A percentile compares a stretch with the other conserved stretches of the same genome.
Conservation (phyloP, 345 rosid genomes). For the Populus euphratica region DNA sequence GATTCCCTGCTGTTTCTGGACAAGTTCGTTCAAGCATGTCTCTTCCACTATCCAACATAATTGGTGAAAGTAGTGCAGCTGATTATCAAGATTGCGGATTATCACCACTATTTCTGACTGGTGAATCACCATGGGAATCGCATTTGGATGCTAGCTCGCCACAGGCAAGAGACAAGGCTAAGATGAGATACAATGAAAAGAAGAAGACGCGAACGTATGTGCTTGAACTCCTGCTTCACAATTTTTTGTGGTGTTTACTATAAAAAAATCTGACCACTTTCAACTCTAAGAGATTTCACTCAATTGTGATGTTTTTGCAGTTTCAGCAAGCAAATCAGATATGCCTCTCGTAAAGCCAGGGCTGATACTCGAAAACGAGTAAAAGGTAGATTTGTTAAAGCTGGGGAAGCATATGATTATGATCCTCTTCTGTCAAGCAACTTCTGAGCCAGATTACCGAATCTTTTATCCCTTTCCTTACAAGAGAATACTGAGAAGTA, state of each 20-base stretch:
- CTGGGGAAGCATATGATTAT: slow-evolving; percentile 72
- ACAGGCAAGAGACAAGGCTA: slow-evolving; percentile 69
- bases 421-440: slow-evolving; percentile 48
- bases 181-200: slow-evolving; percentile 80
- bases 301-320: slow-evolving; percentile 31
- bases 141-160: slow-evolving; percentile 53
- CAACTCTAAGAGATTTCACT: background rate
- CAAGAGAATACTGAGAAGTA: background rate
- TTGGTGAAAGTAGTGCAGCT: slow-evolving; percentile 53
- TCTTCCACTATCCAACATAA: slow-evolving; percentile 50
- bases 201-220: slow-evolving; percentile 65
- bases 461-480: background rate
- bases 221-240: background rate
- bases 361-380: slow-evolving; percentile 90
- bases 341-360: slow-evolving; percentile 85
- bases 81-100: slow-evolving; percentile 69
- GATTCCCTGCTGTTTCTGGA: slow-evolving; percentile 37
- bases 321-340: slow-evolving; percentile 81
- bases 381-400: slow-evolving; percentile 92
- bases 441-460: slow-evolving; percentile 17
- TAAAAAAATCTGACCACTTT: background rate
- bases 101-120: slow-evolving; percentile 47
- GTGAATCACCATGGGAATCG: slow-evolving; percentile 79
- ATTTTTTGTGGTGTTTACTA: background rate
- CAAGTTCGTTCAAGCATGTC: slow-evolving; percentile 61